These are phyloP conservation scores for Pulveroboletus sp. DNA, from an alignment of 768 basidiomycete genomes.

Conservation along the genomic window DNA sequence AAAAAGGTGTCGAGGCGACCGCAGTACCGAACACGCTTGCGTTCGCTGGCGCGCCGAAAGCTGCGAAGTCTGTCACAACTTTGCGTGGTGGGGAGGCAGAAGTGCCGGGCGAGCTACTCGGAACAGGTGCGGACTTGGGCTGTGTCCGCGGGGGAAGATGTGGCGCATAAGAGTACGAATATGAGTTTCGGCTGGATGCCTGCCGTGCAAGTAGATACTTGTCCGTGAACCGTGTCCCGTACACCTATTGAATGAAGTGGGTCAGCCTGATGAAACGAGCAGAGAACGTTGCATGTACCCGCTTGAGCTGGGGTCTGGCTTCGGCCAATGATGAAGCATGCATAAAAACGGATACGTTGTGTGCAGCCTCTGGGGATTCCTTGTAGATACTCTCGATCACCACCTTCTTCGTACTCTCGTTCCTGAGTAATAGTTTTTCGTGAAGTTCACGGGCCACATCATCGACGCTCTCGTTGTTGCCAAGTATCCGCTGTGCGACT, in stretches of 20 bases:
- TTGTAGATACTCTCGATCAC: constrained; percentile 96
- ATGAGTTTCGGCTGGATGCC: constrained; percentile 46
- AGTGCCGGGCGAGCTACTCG: constrained; percentile 19
- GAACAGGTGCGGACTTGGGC: constrained; percentile 32
- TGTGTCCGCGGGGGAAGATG: constrained; percentile 41
- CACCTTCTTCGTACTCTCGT: constrained; percentile 96
- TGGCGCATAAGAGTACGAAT: constrained; percentile 52
- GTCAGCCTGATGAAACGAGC: not conserved
- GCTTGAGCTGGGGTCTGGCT: constrained; percentile 73
- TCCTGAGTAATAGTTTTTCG: constrained; percentile 82
- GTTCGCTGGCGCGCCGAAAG: constrained; percentile 72
- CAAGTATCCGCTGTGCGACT: constrained; percentile 87
- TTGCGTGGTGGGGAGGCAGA: constrained; percentile 74
- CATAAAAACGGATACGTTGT: constrained; percentile 86
- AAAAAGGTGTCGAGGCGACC: constrained; percentile 76
- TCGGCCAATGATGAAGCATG: constrained; percentile 64
- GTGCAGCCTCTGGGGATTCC: constrained; percentile 80
- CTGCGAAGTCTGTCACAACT: constrained; percentile 83
- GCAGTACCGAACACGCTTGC: constrained; percentile 82
- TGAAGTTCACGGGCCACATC: constrained; percentile 94
- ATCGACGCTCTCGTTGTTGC: constrained; percentile 93
- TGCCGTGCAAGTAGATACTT: constrained; percentile 83
- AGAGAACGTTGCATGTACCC: constrained; percentile 44
- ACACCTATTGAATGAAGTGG: constrained; percentile 50
- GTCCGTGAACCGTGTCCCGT: constrained; percentile 94